phyloP scores from a whole-genome alignment of 352 stramenopile genomes.

The Lagenidium sp. region DNA sequence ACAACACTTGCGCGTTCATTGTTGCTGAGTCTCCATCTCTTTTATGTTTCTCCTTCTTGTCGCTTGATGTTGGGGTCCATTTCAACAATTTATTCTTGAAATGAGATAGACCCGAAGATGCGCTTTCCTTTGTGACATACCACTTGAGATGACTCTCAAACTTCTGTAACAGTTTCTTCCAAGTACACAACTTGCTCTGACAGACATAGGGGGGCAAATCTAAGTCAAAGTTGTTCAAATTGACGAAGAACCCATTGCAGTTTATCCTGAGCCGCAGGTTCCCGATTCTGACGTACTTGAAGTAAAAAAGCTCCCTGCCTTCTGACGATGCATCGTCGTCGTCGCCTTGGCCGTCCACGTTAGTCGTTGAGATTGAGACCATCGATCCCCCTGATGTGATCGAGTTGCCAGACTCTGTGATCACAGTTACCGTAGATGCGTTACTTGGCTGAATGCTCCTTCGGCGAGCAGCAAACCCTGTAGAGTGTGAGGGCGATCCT shows the following conservation, averaged over 20 bases:
- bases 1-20: constrained; percentile 64
- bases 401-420: constrained; percentile 5
- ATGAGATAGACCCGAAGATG: constrained; percentile 71
- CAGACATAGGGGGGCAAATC: constrained; percentile 71
- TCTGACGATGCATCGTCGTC: constrained; percentile 45
- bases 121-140: constrained; percentile 75
- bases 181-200: constrained; percentile 75
- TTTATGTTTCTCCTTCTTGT: constrained; percentile 61
- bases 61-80: constrained; percentile 44
- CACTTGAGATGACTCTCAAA: constrained; percentile 81
- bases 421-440: not conserved
- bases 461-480: constrained; percentile 1
- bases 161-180: constrained; percentile 72
- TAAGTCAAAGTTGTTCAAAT: constrained; percentile 72
- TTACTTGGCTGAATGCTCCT: constrained; percentile 13
- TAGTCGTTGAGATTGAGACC: not conserved
- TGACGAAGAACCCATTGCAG: constrained; percentile 83
- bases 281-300: constrained; percentile 78
- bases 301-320: constrained; percentile 73
- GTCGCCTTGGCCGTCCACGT: constrained; percentile 15
- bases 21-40: constrained; percentile 47
- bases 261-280: constrained; percentile 76
- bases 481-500: constrained; percentile 1
- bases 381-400: constrained; percentile 1
- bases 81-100: constrained; percentile 85